phyloP scores from a whole-genome alignment of 1,284 basidiomycete species.

The Puccinia hordei region DNA sequence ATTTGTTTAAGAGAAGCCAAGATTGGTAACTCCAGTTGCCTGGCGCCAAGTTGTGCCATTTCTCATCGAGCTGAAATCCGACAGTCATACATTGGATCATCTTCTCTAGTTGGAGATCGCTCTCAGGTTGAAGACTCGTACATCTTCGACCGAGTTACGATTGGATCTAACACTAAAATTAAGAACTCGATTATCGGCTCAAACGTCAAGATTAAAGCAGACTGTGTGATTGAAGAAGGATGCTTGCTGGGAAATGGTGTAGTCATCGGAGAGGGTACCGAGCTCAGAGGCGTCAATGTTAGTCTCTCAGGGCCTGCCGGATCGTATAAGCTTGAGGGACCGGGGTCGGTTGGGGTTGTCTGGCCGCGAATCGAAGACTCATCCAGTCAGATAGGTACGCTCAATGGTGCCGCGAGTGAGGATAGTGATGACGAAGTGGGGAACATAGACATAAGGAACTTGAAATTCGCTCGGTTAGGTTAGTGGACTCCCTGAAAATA shows the following conservation, averaged over 20 bases:
- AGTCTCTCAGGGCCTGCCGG: slow-evolving; percentile 29
- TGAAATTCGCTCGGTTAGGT: slow-evolving; percentile 54
- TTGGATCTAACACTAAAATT: slow-evolving; percentile 58
- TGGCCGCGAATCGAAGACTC: slow-evolving; percentile 50
- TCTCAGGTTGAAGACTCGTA: slow-evolving; percentile 74
- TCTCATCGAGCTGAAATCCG: slow-evolving; percentile 57
- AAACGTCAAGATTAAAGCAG: slow-evolving; percentile 74
- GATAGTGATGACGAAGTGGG: slow-evolving; percentile 56
- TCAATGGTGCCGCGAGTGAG: slow-evolving; percentile 52
- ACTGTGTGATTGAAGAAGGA: slow-evolving; percentile 71
- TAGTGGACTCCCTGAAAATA: slow-evolving; percentile 54
- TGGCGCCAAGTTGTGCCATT: slow-evolving; percentile 33
- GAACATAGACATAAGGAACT: slow-evolving; percentile 55
- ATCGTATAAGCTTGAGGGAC: slow-evolving; percentile 54
- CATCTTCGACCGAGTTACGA: slow-evolving; percentile 68
- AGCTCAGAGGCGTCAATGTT: slow-evolving; percentile 61
- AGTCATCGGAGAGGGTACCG: slow-evolving; percentile 55
- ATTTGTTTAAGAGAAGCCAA: slow-evolving; percentile 43
- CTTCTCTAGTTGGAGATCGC: slow-evolving; percentile 76
- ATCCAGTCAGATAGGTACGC: slow-evolving; percentile 38
- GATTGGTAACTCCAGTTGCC: slow-evolving; percentile 28
- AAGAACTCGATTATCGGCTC: slow-evolving; percentile 74
- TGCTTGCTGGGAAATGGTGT: slow-evolving; percentile 66
- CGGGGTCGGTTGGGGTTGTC: slow-evolving; percentile 53
- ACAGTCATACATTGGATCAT: slow-evolving; percentile 59